phyloP scores from a whole-genome alignment of 2,329 filamentous ascomycete species.

The Cercospora sp. region DNA sequence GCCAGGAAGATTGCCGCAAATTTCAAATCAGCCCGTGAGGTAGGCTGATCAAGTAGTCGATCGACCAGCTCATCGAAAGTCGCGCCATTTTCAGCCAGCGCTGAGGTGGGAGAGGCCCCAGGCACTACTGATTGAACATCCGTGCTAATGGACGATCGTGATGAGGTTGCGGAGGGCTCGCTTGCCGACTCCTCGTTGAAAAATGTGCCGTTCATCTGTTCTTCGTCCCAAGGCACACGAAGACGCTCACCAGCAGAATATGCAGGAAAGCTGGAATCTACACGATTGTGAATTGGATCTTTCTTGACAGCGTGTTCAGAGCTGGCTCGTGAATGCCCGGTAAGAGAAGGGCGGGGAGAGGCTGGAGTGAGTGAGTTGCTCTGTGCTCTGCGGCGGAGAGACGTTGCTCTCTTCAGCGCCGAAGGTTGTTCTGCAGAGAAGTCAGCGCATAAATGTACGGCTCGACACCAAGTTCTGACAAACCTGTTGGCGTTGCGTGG shows the following conservation, averaged over 20 bases:
- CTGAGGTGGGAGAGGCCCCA: constrained; percentile 23
- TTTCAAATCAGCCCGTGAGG: constrained; percentile 84
- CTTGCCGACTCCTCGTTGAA: constrained; percentile 69
- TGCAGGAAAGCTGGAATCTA: constrained; percentile 37
- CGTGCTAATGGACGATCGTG: constrained; percentile 67
- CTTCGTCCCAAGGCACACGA: constrained; percentile 43
- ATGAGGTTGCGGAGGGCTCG: constrained; percentile 58
- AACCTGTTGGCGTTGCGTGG: constrained; percentile 60
- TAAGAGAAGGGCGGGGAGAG: constrained; percentile 42
- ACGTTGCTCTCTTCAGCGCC: constrained; percentile 22
- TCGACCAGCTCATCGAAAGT: constrained; percentile 65
- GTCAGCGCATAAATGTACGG: neutral
- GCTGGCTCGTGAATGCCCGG: constrained; percentile 49
- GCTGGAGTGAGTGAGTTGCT: constrained; percentile 47
- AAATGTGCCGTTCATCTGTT: constrained; percentile 57
- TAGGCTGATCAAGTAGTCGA: constrained; percentile 76
- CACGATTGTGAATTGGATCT: constrained; percentile 35
- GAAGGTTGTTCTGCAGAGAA: constrained; percentile 4
- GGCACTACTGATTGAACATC: constrained; percentile 44
- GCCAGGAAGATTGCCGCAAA: constrained; percentile 88
- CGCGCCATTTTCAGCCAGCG: constrained; percentile 57
- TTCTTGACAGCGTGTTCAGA: constrained; percentile 46
- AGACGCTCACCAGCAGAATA: constrained; percentile 32
- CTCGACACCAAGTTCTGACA: neutral
- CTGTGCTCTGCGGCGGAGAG: constrained; percentile 46